phyloP scores from a whole-genome alignment of 352 stramenopile genomes.

The Phytophthora capsici region DNA sequence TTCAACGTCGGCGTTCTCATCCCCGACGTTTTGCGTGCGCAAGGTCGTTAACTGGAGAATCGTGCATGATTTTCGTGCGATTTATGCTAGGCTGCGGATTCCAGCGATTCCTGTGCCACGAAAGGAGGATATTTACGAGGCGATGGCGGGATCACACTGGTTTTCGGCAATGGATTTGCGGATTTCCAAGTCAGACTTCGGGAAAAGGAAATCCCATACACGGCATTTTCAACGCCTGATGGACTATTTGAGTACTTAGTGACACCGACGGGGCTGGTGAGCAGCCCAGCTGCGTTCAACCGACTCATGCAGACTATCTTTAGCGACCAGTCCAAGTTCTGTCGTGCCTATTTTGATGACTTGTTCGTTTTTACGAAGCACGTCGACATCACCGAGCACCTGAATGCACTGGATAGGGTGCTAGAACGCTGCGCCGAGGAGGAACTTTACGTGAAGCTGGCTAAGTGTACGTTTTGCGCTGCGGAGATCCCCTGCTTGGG shows the following conservation, averaged over 20 bases:
- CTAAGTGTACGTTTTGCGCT: slow-evolving; percentile 1
- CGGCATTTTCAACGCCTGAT: neutral
- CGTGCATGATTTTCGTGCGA: neutral
- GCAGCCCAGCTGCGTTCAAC: neutral
- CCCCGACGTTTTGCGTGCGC: neutral
- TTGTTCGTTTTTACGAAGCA: neutral
- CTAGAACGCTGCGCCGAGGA: neutral
- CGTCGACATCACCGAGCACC: neutral
- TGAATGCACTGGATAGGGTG: neutral
- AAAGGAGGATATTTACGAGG: slow-evolving; percentile 5
- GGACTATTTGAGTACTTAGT: slow-evolving; percentile 3
- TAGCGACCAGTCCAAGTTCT: neutral
- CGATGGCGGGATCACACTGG: slow-evolving; percentile 1
- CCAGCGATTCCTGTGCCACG: neutral
- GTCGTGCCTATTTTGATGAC: slow-evolving; percentile 1
- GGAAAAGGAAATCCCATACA: neutral
- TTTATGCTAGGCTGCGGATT: neutral
- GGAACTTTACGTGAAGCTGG: neutral
- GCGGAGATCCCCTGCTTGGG: too few species aligned
- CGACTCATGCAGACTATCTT: neutral
- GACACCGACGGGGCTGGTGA: neutral
- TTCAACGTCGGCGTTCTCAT: neutral
- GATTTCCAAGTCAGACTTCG: neutral
- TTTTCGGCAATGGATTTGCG: neutral
- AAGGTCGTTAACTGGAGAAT: neutral